Percentiles rank a stretch among this genome's conserved stretches.
Conservation (phyloP, 1,284 basidiomycete species). For the Fistulinella cinereoalba region DNA sequence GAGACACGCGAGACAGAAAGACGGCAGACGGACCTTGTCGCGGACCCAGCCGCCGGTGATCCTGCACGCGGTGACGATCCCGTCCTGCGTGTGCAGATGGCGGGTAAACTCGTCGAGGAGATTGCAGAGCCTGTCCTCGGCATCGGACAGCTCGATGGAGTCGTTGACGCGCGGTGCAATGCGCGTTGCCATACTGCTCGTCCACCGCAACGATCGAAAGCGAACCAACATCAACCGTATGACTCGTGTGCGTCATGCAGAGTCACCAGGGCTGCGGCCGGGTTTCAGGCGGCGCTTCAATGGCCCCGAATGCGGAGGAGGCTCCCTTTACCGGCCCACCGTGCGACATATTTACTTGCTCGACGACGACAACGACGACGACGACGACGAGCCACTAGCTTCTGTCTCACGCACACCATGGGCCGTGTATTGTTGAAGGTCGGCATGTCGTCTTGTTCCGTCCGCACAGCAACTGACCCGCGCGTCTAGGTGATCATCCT, state of each 20-base stretch:
- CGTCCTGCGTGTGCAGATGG: constrained; percentile 49
- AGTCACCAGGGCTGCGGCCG: too few relatives aligned
- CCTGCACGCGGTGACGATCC: constrained; percentile 66
- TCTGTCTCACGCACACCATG: constrained; percentile 42
- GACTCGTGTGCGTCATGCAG: too few relatives aligned
- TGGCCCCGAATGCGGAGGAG: constrained; percentile 6
- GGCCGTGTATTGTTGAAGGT: constrained; percentile 96
- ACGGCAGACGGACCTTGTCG: constrained; percentile 74
- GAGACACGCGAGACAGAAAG: constrained; percentile 11
- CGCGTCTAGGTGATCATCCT: constrained; percentile 89
- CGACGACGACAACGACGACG: too few relatives aligned
- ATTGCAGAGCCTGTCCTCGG: constrained; percentile 58
- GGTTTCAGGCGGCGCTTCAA: constrained; percentile 28
- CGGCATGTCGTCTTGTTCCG: not conserved
- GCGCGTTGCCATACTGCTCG: constrained; percentile 30
- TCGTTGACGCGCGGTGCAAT: constrained; percentile 29
- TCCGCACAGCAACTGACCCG: constrained; percentile 12
- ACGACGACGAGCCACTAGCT: constrained; percentile 12
- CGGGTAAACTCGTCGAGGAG: constrained; percentile 68
- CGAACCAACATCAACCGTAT: not conserved
- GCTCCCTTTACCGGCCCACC: constrained; percentile 5
- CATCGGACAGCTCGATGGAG: constrained; percentile 50
- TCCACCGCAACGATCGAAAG: constrained; percentile 1
- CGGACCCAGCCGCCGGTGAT: constrained; percentile 97
- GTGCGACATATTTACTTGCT: constrained; percentile 7